Evolutionary conservation across 192 early-diverging fungal species (phyloP), one percentile per base, ranked within the genome.

Genomic region (Gorgonomyces haynaldii): DNA sequence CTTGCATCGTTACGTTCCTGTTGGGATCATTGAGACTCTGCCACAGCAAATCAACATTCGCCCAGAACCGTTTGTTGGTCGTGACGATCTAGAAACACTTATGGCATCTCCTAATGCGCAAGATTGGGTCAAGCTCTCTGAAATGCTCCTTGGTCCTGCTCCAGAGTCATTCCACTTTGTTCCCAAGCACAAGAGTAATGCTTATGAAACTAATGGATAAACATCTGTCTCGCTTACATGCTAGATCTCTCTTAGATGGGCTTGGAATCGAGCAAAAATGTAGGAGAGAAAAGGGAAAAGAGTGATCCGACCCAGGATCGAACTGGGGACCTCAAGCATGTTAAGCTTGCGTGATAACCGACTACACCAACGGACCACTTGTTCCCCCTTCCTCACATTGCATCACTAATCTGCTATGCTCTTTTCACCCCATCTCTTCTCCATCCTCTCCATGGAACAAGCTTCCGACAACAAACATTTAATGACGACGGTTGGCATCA

Each of bases 91-190:
- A 13, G 95, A 98, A 65, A 98, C 92, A 1, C 63, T 98, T 53
- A 84, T 98, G 89, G 89, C 83, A 9, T 88, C 84, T 37, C 55
- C 76, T 15, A 67, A 74, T 36, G 73, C 73, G 2, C 47, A 59
- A 10, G 92, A 96, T 61, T 98, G 95, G 95, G 76, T 98, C 54
- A 89, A 93, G 54, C 62, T 96, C 21, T 82, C 83, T 38, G 91
- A 98, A 54, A 82, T 82, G 78, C 48, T 98, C 10, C 60, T 96
- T n/a, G 92, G 91, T 12, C 83, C 84, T 27, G 83, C 88, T 2
- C 89, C 89, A 26, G 81, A 78, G 4, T 74, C 61, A 46, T 98
- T 96, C 68, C 62, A 60, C 9, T 98, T 98, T 60, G 67, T 89
- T 26, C 95, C 95, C 31, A 98, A 98, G 67, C 91, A 95, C 69